These are phyloP conservation scores for Xylariaceae sp. DNA, from an alignment of 2,329 filamentous ascomycete genomes.

Conservation along the genomic window DNA sequence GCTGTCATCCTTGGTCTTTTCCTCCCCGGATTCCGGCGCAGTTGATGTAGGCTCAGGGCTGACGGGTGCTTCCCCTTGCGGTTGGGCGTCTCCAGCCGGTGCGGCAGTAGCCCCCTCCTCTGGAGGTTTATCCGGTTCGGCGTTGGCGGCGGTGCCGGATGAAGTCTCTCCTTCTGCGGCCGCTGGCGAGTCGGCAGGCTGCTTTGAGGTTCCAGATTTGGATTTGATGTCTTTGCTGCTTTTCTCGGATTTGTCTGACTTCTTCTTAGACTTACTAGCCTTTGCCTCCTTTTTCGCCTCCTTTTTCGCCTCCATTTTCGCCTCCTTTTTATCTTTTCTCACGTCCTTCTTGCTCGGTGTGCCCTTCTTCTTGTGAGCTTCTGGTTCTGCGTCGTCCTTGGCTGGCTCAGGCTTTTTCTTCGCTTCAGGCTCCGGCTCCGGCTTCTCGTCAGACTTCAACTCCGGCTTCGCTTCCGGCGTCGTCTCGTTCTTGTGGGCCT, in stretches of 20 bases:
- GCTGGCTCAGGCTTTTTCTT: constrained; percentile 2
- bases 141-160: constrained; percentile 6
- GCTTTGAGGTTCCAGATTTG: constrained; percentile 4
- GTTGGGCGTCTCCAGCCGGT: constrained; percentile 2
- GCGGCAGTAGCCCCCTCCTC: constrained; percentile 3
- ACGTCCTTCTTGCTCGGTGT: constrained; percentile 6
- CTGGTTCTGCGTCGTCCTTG: background rate
- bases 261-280: constrained; percentile 12
- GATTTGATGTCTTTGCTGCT: constrained; percentile 9
- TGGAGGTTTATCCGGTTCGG: constrained; percentile 3
- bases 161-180: constrained; percentile 5
- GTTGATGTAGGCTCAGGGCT: constrained; percentile 11
- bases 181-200: constrained; percentile 5
- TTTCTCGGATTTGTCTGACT: constrained; percentile 14
- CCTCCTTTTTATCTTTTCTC: no score
- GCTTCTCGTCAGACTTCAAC: no score
- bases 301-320: no score
- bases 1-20: constrained; percentile 8
- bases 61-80: constrained; percentile 8
- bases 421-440: constrained; percentile 1
- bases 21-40: constrained; percentile 5
- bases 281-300: constrained; percentile 15
- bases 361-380: constrained; percentile 7
- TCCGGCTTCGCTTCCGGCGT: constrained; percentile 1
- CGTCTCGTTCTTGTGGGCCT: background rate